A percentile compares a stretch with the other conserved stretches of the same genome.
Evolutionary conservation across 176 grass and related monocot genomes (phyloP).

Genomic region (Oropetium thomaeum): DNA sequence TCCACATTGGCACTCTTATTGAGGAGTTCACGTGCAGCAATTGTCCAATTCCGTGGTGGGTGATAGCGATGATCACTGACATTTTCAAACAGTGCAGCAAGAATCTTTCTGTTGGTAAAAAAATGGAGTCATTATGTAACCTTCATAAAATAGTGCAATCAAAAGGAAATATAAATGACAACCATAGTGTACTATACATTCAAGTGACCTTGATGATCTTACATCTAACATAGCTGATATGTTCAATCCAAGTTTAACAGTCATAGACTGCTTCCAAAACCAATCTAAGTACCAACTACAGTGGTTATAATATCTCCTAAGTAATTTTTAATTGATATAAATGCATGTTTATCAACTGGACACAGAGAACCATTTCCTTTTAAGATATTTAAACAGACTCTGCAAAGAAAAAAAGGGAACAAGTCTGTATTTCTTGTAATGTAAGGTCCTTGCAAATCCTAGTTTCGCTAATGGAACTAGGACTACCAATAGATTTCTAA

Average conservation of each 20-base stretch:
- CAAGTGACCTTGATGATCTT: constrained; percentile 13
- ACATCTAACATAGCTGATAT: constrained; percentile 15
- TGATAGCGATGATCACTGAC: constrained; percentile 73
- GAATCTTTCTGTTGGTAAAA: constrained; percentile 64
- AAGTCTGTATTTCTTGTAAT: neutral
- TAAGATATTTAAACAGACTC: constrained; percentile 21
- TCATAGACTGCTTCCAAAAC: constrained; percentile 3
- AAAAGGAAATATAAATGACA: neutral
- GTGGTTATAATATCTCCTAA: neutral
- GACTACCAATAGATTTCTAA: neutral
- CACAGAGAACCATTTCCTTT: neutral
- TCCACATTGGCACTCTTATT: constrained; percentile 62
- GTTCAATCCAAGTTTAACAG: constrained; percentile 5
- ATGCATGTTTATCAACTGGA: constrained; percentile 4
- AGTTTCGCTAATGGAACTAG: neutral
- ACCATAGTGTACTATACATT: neutral
- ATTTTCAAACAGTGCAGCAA: constrained; percentile 62
- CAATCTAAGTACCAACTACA: neutral
- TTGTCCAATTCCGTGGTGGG: constrained; percentile 81
- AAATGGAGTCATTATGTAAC: neutral
- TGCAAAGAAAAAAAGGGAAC: neutral
- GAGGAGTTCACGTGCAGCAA: constrained; percentile 62
- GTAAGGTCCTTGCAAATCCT: neutral
- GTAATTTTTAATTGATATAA: neutral
- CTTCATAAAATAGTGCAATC: neutral